phyloP scores from a whole-genome alignment of 1,284 basidiomycete genomes.

The Afroboletus lepidellus region DNA sequence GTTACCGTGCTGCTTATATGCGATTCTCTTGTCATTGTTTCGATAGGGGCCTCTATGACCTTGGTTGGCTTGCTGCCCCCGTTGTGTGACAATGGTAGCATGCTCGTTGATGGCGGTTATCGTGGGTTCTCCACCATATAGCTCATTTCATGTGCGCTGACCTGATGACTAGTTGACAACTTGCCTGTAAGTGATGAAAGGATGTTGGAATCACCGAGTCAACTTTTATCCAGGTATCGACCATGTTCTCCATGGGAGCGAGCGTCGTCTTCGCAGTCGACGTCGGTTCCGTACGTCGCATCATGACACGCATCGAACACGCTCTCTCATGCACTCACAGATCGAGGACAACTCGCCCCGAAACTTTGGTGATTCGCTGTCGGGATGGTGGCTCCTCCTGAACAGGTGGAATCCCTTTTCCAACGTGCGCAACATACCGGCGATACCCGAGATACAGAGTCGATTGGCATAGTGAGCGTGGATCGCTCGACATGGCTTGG shows the following conservation, averaged over 20 bases:
- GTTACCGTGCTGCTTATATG: slow-evolving; percentile 23
- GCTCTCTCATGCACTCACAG: slow-evolving; percentile 33
- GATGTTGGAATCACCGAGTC: background rate
- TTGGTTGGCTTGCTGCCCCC: slow-evolving; percentile 94
- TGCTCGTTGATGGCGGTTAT: slow-evolving; percentile 95
- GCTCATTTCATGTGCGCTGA: background rate
- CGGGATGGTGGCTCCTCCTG: slow-evolving; percentile 95
- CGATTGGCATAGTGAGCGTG: slow-evolving; percentile 86
- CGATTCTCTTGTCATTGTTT: slow-evolving; percentile 1
- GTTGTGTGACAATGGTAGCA: slow-evolving; percentile 90
- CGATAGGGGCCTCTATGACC: slow-evolving; percentile 91
- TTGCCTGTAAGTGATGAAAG: slow-evolving; percentile 59
- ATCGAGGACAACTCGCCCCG: slow-evolving; percentile 94
- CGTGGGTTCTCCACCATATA: slow-evolving; percentile 46
- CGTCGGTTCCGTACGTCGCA: slow-evolving; percentile 77
- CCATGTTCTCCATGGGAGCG: slow-evolving; percentile 92
- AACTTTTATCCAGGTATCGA: slow-evolving; percentile 61
- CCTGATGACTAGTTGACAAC: slow-evolving; percentile 71
- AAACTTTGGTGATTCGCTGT: slow-evolving; percentile 92
- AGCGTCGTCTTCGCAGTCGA: slow-evolving; percentile 94
- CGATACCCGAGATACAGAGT: slow-evolving; percentile 95
- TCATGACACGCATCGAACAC: background rate
- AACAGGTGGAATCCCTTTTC: slow-evolving; percentile 94
- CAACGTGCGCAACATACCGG: slow-evolving; percentile 76
- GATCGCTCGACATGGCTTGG: background rate